phyloP scores from a whole-genome alignment of 176 grass and related monocot genomes.

The Carex parvula region DNA sequence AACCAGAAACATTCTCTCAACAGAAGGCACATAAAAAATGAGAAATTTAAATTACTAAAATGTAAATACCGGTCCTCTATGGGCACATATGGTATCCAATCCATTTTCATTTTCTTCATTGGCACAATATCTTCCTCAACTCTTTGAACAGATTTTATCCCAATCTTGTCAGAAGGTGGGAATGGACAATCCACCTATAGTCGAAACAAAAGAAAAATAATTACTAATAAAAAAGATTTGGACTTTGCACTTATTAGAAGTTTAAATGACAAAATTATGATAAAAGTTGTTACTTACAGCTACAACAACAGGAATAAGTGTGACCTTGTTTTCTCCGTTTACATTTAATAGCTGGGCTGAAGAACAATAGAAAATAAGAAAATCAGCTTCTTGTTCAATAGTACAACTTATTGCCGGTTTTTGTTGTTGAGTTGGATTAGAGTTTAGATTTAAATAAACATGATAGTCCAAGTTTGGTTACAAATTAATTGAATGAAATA shows the following conservation, averaged over 20 bases:
- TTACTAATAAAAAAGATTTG: neutral
- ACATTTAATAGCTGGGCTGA: conserved; percentile 72
- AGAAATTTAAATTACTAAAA: conserved; percentile 9
- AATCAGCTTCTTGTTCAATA: neutral
- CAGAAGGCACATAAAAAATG: conserved; percentile 22
- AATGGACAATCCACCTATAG: conserved; percentile 69
- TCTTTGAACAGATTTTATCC: conserved; percentile 91
- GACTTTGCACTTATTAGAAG: neutral
- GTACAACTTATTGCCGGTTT: neutral
- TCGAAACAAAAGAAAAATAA: conserved; percentile 14
- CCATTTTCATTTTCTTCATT: conserved; percentile 96
- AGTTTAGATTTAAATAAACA: neutral
- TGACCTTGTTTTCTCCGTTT: conserved; percentile 65
- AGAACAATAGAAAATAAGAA: conserved; percentile 21
- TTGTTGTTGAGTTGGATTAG: neutral
- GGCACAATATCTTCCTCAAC: conserved; percentile 85
- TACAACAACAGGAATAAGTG: conserved; percentile 70
- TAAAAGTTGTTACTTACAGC: conserved; percentile 51
- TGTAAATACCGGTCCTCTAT: conserved; percentile 57
- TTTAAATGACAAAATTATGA: conserved; percentile 13
- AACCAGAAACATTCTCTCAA: neutral
- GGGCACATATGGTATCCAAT: conserved; percentile 91
- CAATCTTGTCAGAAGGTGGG: conserved; percentile 89
- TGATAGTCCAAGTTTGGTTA: neutral
- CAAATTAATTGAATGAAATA: neutral